These are phyloP conservation scores for Endocalyx cinctus DNA, from an alignment of 2,329 filamentous ascomycete species.

Conservation along the genomic window DNA sequence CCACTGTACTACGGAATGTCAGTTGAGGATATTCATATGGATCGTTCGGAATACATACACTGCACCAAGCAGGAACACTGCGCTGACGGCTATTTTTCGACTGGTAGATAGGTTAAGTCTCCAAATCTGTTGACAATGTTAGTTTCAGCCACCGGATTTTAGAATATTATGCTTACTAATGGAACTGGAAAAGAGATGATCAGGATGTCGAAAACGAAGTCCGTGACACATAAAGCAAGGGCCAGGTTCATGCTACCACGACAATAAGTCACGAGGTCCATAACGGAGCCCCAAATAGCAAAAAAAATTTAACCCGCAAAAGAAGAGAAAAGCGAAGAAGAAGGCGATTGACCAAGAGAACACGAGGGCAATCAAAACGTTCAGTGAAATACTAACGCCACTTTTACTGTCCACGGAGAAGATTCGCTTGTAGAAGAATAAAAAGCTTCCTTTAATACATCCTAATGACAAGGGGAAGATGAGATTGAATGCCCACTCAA, in stretches of 20 bases:
- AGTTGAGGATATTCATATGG: neutral
- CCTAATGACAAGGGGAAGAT: conserved; percentile 11
- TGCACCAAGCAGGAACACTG: conserved; percentile 8
- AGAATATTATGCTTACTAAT: conserved; percentile 4
- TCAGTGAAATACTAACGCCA: conserved; percentile 4
- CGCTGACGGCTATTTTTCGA: conserved; percentile 6
- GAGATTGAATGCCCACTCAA: conserved; percentile 5
- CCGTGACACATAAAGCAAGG: conserved; percentile 6
- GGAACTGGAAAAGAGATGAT: conserved; percentile 11
- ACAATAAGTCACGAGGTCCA: conserved; percentile 3
- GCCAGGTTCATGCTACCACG: conserved; percentile 1
- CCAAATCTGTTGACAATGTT: conserved; percentile 10
- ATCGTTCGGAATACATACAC: conserved; percentile 6
- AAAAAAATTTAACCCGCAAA: conserved; percentile 5
- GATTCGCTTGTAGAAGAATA: conserved; percentile 14
- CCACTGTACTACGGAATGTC: conserved; percentile 5
- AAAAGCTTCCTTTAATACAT: conserved; percentile 11
- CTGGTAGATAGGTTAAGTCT: conserved; percentile 7
- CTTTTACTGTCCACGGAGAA: conserved; percentile 9
- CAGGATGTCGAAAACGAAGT: conserved; percentile 7
- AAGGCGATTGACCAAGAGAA: conserved; percentile 8
- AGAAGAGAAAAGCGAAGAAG: conserved; percentile 10
- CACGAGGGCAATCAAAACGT: conserved; percentile 6
- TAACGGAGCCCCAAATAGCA: conserved; percentile 3
- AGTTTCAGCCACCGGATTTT: neutral